These are phyloP conservation scores for Phytophthora hybrid DNA, from an alignment of 352 stramenopile species.

Conservation along the genomic window DNA sequence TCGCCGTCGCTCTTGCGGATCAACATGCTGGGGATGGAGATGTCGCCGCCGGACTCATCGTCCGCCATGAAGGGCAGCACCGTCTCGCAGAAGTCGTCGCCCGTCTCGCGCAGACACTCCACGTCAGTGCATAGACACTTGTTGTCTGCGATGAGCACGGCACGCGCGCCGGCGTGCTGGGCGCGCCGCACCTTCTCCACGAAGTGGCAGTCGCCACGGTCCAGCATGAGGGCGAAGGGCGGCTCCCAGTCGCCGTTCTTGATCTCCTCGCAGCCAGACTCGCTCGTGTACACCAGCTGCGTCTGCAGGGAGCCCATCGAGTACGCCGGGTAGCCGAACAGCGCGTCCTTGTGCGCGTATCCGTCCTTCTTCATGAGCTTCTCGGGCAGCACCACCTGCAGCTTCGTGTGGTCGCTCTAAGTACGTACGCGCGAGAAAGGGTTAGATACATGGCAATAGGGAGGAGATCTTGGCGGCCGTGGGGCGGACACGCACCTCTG, in stretches of 20 bases:
- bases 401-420: constrained; percentile 89
- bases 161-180: constrained; percentile 93
- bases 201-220: constrained; percentile 97
- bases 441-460: constrained; percentile 4
- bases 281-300: constrained; percentile 91
- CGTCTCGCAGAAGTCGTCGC: constrained; percentile 89
- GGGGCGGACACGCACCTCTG: constrained; percentile 56
- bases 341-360: constrained; percentile 96
- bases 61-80: constrained; percentile 93
- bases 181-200: constrained; percentile 95
- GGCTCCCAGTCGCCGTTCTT: constrained; percentile 83
- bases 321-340: constrained; percentile 97
- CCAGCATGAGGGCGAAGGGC: constrained; percentile 96
- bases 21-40: constrained; percentile 97
- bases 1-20: constrained; percentile 96
- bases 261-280: constrained; percentile 85
- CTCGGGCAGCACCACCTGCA: constrained; percentile 89
- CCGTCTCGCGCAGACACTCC: constrained; percentile 73
- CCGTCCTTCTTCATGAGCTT: constrained; percentile 92
- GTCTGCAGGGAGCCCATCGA: constrained; percentile 86
- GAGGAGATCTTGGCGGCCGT: background rate
- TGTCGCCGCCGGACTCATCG: constrained; percentile 96
- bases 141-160: constrained; percentile 97
- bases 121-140: constrained; percentile 94
- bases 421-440: constrained; percentile 1